Evolutionary conservation across 192 early-diverging fungal species (phyloP).

Genomic region (Coemansia aciculifera): DNA sequence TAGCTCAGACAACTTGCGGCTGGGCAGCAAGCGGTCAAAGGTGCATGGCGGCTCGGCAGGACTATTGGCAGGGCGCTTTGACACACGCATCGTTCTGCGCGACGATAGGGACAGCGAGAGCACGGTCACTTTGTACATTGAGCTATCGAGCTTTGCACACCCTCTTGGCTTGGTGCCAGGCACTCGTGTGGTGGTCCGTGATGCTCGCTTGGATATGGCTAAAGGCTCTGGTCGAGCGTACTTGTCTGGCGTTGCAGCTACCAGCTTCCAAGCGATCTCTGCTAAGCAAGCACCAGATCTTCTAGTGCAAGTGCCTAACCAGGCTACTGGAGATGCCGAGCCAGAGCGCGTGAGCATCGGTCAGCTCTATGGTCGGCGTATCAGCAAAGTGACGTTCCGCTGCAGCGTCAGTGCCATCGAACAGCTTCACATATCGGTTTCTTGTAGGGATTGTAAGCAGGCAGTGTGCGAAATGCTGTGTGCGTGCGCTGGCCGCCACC

Average conservation of each 20-base stretch:
- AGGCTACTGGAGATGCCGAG: neutral
- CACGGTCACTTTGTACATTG: constrained; percentile 23
- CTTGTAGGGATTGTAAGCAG: constrained; percentile 24
- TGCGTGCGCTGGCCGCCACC: constrained; percentile 22
- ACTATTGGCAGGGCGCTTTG: constrained; percentile 13
- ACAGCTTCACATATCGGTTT: constrained; percentile 12
- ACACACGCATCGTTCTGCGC: constrained; percentile 24
- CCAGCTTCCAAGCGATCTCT: constrained; percentile 12
- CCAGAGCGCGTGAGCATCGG: constrained; percentile 12
- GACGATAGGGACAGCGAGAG: constrained; percentile 15
- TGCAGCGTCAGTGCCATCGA: constrained; percentile 21
- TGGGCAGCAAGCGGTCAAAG: neutral
- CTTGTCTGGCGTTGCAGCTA: constrained; percentile 13
- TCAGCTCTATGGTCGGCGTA: constrained; percentile 4
- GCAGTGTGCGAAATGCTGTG: constrained; percentile 25
- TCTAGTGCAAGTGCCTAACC: neutral
- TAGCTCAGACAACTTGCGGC: neutral
- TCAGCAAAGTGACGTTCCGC: neutral
- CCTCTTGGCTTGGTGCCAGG: constrained; percentile 39
- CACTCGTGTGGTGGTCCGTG: constrained; percentile 16
- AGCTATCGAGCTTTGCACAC: constrained; percentile 29
- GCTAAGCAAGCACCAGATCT: neutral
- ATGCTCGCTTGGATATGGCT: constrained; percentile 14
- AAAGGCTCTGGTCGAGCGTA: constrained; percentile 23
- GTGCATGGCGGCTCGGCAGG: neutral